phyloP scores from a whole-genome alignment of 331 rosid species.

The Spiraea crenata region DNA sequence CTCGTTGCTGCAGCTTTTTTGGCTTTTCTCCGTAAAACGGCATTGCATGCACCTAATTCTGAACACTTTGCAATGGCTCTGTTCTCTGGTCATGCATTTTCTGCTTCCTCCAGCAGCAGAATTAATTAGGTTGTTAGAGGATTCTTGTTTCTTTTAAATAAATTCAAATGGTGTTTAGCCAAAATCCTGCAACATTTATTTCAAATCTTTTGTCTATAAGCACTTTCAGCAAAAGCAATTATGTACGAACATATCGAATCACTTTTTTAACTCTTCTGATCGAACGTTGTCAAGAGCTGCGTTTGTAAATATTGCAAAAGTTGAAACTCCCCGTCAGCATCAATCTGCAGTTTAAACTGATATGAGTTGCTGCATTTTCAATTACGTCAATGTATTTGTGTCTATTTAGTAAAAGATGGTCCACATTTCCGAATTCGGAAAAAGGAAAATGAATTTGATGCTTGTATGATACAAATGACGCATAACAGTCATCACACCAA shows the following conservation, averaged over 20 bases:
- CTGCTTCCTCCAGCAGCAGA: background rate
- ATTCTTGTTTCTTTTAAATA: background rate
- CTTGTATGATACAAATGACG: conserved; percentile 23
- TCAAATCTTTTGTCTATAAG: background rate
- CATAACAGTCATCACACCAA: conserved; percentile 22
- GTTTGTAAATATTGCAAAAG: too few relatives aligned
- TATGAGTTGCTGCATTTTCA: background rate
- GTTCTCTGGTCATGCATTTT: background rate
- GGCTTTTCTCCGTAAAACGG: conserved; percentile 9
- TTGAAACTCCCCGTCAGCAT: too few relatives aligned
- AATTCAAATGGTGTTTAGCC: background rate
- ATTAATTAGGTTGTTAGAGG: background rate
- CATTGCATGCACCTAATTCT: background rate
- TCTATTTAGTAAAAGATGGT: background rate
- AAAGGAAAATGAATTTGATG: conserved; percentile 18
- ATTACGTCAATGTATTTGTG: background rate
- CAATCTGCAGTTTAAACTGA: background rate
- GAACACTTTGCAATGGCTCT: background rate
- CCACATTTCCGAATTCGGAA: background rate
- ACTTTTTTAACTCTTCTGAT: too few relatives aligned
- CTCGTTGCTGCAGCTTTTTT: background rate
- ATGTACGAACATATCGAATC: too few relatives aligned
- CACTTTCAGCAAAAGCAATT: too few relatives aligned
- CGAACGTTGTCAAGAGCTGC: too few relatives aligned
- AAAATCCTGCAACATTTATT: background rate